Conservation (phyloP, 192 early-diverging fungal genomes). For the Coemansia sp. region DNA sequence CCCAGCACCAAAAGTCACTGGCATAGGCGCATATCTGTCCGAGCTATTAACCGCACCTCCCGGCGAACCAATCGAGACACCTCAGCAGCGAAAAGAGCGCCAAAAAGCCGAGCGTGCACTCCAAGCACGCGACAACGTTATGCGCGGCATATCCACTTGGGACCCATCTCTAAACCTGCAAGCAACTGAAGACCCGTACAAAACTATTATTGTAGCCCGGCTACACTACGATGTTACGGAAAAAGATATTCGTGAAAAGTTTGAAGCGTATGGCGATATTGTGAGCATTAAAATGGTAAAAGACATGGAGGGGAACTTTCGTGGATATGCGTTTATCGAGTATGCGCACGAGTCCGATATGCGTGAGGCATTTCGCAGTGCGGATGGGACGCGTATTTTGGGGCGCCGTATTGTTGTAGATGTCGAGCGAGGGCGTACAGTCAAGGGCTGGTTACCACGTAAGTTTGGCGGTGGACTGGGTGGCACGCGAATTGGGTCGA, state of each 20-base stretch:
- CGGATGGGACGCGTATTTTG: conserved; percentile 84
- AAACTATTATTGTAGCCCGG: conserved; percentile 85
- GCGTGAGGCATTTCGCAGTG: conserved; percentile 63
- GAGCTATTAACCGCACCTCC: conserved; percentile 16
- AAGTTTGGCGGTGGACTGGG: conserved; percentile 51
- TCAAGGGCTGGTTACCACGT: conserved; percentile 89
- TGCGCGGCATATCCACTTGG: conserved; percentile 39
- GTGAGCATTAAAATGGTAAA: conserved; percentile 71
- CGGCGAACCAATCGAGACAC: conserved; percentile 25
- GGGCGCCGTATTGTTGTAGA: conserved; percentile 87
- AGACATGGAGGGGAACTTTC: conserved; percentile 68
- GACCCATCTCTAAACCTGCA: conserved; percentile 61
- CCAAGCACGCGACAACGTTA: conserved; percentile 35
- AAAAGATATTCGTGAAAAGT: conserved; percentile 69
- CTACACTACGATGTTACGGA: conserved; percentile 58
- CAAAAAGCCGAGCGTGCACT: conserved; percentile 31
- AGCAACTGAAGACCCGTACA: conserved; percentile 84
- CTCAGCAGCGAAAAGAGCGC: conserved; percentile 41
- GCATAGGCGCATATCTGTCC: conserved; percentile 29
- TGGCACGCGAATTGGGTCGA: conserved; percentile 40
- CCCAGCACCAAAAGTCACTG: conserved; percentile 29
- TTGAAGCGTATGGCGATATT: conserved; percentile 74
- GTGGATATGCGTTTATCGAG: conserved; percentile 96
- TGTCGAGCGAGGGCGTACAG: conserved; percentile 94
- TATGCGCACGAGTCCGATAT: conserved; percentile 86